phyloP scores from a whole-genome alignment of 495 filamentous ascomycete species.

The Lasiosphaeris hirsuta region DNA sequence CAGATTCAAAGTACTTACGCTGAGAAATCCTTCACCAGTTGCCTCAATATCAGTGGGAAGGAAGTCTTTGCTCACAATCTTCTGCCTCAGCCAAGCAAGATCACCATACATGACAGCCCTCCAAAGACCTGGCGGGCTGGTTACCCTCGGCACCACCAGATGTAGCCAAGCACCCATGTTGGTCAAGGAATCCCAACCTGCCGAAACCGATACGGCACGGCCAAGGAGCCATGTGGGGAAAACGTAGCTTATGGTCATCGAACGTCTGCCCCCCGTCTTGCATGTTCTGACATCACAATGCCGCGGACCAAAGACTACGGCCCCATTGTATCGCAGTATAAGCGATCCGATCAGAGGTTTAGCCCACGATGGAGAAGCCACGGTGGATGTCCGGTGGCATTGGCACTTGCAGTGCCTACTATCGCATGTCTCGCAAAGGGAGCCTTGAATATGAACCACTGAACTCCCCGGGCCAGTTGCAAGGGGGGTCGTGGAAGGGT shows the following conservation, averaged over 20 bases:
- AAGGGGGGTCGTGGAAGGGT: too few species aligned
- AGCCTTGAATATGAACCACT: background rate
- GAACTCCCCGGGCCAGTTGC: background rate
- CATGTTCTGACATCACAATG: too few species aligned
- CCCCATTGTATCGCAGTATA: background rate
- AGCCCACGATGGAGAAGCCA: background rate
- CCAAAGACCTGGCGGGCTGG: background rate
- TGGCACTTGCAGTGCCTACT: background rate
- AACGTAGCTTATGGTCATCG: background rate
- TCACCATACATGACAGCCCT: background rate
- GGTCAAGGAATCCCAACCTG: constrained; percentile 1
- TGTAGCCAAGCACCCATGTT: constrained; percentile 4
- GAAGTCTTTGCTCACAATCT: background rate
- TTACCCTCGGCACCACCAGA: constrained; percentile 6
- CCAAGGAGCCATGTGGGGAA: constrained; percentile 6
- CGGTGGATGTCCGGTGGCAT: background rate
- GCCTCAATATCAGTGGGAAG: background rate
- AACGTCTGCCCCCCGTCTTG: too few species aligned
- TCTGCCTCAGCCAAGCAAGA: background rate
- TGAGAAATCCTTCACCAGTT: too few species aligned
- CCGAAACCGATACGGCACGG: background rate
- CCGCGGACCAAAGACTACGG: too few species aligned
- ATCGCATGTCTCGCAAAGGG: background rate
- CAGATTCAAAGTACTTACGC: too few species aligned
- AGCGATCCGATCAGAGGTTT: background rate